phyloP scores from a whole-genome alignment of 176 grass and related monocot species.

The Rhipidocladum racemiflorum region DNA sequence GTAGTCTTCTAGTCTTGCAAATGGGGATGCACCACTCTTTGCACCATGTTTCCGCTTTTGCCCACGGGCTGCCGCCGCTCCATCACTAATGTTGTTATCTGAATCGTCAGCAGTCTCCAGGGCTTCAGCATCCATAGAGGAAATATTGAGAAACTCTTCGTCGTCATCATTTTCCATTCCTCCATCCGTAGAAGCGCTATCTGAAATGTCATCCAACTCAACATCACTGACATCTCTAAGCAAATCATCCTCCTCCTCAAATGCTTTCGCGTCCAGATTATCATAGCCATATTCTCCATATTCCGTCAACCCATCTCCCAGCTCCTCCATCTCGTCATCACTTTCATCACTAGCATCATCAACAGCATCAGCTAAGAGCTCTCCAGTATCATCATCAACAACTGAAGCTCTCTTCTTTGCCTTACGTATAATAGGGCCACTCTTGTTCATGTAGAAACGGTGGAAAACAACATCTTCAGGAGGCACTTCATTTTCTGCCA shows the following conservation, averaged over 20 bases:
- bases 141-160: not conserved
- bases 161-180: constrained; percentile 25
- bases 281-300: constrained; percentile 79
- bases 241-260: constrained; percentile 79
- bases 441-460: constrained; percentile 90
- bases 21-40: constrained; percentile 51
- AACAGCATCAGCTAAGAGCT: constrained; percentile 51
- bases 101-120: constrained; percentile 29
- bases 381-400: constrained; percentile 60
- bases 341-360: constrained; percentile 50
- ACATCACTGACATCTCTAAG: constrained; percentile 71
- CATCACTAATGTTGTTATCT: constrained; percentile 28
- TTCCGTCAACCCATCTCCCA: constrained; percentile 30
- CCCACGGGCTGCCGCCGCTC: not conserved
- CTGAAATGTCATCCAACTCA: constrained; percentile 43
- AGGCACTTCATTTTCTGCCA: constrained; percentile 86
- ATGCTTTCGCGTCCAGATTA: constrained; percentile 63
- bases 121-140: not conserved
- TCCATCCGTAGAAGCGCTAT: constrained; percentile 1
- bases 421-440: constrained; percentile 54
- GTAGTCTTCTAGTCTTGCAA: constrained; percentile 81
- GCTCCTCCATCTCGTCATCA: constrained; percentile 49
- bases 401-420: constrained; percentile 50
- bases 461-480: constrained; percentile 98
- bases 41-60: constrained; percentile 49